Evolutionary conservation across 768 basidiomycete genomes (phyloP), one percentile per base, ranked within the genome.

Genomic region (Mycena metata): DNA sequence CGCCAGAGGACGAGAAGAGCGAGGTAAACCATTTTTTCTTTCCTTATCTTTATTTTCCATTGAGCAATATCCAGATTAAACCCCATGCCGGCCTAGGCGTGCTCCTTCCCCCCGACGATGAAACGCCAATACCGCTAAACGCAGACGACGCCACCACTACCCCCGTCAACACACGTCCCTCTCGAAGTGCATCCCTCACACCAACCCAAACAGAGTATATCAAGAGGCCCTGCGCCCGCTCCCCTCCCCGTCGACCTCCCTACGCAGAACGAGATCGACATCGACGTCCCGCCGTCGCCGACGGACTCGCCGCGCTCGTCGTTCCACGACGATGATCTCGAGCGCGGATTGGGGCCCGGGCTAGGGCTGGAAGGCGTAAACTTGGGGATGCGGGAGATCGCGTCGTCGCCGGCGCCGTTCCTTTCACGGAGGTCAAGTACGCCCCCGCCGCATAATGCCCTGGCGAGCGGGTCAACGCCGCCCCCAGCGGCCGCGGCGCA

Each of bases 161-260:
- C 12, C 73, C 81, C 49, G 78, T 80, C 13, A 69, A 77, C 16
- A 67, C 73, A 49, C 75, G 77, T 23, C 30, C 30, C 30, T 30
- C 30, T 6, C 30, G 30, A 3, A 30, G 30, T 30, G 30, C 30
- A 30, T 30, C 30, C n/a, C 30, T 30, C 30, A 6, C 30, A 30
- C 30, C 30, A 30, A 30, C 30, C 30, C 30, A 30, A 30, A 3
- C 30, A 3, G 3, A 30, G 30, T 23, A 79, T 92, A 64, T 89
- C 90, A 36, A 93, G 89, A 80, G 85, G 30, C 30, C 30, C 30
- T 30, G 30, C 90, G 11, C 92, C 93, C 2, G 88, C 86, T 0
- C 93, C 93, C 16, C 78, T 83, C 60, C 93, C 93, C 51, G 87
- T 95, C 15, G 84, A 85, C 60, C 81, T 95, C 21, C 93, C 93